Evolutionary conservation across 2,329 filamentous ascomycete genomes (phyloP).

Genomic region (Penicillium verrucosum): DNA sequence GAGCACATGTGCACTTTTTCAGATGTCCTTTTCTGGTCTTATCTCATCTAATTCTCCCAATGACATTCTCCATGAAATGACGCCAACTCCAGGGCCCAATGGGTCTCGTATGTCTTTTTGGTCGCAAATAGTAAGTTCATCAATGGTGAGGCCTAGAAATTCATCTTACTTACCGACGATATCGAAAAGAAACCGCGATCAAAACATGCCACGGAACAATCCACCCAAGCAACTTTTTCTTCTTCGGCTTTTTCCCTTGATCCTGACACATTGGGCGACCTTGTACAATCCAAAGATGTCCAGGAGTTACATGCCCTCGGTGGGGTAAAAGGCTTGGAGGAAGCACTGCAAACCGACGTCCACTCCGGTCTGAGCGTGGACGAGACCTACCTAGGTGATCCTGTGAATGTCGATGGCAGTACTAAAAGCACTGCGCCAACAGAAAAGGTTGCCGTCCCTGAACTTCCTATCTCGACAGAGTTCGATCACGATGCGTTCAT

Average conservation of each 20-base stretch:
- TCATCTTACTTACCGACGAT: not conserved
- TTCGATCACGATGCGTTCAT: slow-evolving; percentile 7
- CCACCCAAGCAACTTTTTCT: not conserved
- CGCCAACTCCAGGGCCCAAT: not conserved
- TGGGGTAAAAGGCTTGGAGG: slow-evolving; percentile 60
- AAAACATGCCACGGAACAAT: not conserved
- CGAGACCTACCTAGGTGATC: slow-evolving; percentile 56
- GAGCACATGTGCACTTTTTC: not conserved
- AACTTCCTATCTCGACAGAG: not conserved
- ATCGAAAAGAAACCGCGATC: not conserved
- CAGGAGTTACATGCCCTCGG: not conserved
- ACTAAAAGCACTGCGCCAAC: not conserved
- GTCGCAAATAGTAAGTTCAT: not conserved
- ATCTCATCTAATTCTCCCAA: not conserved
- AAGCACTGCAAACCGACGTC: slow-evolving; percentile 59
- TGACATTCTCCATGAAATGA: not conserved
- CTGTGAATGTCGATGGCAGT: slow-evolving; percentile 17
- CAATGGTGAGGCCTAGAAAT: not conserved
- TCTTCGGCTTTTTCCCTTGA: not conserved
- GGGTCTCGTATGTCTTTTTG: not conserved
- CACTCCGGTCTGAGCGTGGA: slow-evolving; percentile 61
- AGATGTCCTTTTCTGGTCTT: not conserved
- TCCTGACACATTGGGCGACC: not conserved
- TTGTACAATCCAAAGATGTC: slow-evolving; percentile 3
- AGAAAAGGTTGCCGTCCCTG: not conserved